Percentiles rank a stretch among this genome's conserved stretches.
Evolutionary conservation across 1,284 basidiomycete genomes (phyloP).

Genomic region (Fistulinella cinereoalba): DNA sequence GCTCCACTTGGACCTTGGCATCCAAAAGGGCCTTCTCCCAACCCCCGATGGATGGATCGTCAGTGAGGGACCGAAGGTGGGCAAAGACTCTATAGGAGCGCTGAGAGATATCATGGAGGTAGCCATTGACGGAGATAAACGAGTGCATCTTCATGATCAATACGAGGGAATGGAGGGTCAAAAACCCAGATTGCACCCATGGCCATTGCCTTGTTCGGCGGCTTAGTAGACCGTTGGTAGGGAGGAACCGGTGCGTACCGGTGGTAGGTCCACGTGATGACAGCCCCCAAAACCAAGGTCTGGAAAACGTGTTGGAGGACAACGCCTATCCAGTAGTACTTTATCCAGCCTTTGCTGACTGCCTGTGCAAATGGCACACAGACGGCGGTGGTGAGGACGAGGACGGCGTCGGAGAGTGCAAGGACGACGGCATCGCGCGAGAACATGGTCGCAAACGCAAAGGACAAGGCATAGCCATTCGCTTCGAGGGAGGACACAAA

Average conservation of each 20-base stretch:
- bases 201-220: constrained; percentile 73
- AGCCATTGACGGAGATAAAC: constrained; percentile 88
- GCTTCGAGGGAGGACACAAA: constrained; percentile 76
- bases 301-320: constrained; percentile 80
- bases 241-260: constrained; percentile 41
- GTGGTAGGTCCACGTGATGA: constrained; percentile 84
- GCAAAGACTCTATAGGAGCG: constrained; percentile 45
- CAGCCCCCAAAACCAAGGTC: constrained; percentile 61
- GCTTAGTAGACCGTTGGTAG: neutral
- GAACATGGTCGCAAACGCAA: constrained; percentile 85
- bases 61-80: constrained; percentile 48
- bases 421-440: constrained; percentile 83
- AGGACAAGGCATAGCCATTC: constrained; percentile 75
- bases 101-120: constrained; percentile 60
- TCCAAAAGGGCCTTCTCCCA: constrained; percentile 57
- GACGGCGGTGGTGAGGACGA: constrained; percentile 75
- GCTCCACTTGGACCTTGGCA: constrained; percentile 38
- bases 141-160: constrained; percentile 99
- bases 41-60: constrained; percentile 49
- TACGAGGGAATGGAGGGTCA: constrained; percentile 87
- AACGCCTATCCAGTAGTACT: constrained; percentile 72
- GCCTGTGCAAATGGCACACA: constrained; percentile 84
- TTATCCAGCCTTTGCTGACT: constrained; percentile 73
- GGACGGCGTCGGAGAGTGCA: constrained; percentile 79
- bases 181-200: constrained; percentile 96